Evolutionary conservation across 139 green algal species (phyloP).

Genomic region (Gonium pectorale): DNA sequence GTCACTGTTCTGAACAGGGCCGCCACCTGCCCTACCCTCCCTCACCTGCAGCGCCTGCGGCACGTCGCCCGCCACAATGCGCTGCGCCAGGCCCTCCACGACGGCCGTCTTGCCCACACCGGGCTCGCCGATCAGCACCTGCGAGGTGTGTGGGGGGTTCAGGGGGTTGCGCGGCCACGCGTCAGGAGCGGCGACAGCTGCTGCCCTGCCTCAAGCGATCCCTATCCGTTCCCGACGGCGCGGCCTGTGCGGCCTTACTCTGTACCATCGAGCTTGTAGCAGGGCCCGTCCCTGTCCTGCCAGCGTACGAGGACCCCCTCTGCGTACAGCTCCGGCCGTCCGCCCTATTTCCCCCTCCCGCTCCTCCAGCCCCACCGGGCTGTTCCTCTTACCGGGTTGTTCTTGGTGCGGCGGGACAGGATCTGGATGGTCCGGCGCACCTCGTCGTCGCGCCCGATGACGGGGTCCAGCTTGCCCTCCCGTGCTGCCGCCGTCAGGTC

Average conservation of each 20-base stretch:
- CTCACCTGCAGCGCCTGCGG: constrained; percentile 81
- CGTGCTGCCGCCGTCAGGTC: constrained; percentile 89
- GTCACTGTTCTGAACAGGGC: no score
- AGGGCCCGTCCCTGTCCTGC: no score
- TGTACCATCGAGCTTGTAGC: no score
- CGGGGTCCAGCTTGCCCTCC: constrained; percentile 88
- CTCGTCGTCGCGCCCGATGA: constrained; percentile 89
- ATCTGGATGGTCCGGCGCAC: constrained; percentile 84
- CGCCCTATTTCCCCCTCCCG: no score
- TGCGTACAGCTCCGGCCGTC: no score
- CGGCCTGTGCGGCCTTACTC: no score
- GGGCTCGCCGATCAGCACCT: constrained; percentile 96
- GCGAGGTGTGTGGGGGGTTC: no score
- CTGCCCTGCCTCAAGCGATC: no score
- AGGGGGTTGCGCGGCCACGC: no score
- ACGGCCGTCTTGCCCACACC: constrained; percentile 88
- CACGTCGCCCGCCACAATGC: constrained; percentile 96
- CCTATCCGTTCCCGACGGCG: no score
- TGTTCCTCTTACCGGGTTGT: constrained; percentile 88
- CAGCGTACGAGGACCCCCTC: no score
- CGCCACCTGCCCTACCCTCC: background rate
- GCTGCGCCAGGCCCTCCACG: constrained; percentile 95
- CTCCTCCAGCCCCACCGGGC: background rate
- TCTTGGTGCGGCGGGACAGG: constrained; percentile 95
- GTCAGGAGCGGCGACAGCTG: no score